Evolutionary conservation across 2,329 filamentous ascomycete species (phyloP), one percentile per base, ranked within the genome.

Genomic region (Anisogramma anomala): DNA sequence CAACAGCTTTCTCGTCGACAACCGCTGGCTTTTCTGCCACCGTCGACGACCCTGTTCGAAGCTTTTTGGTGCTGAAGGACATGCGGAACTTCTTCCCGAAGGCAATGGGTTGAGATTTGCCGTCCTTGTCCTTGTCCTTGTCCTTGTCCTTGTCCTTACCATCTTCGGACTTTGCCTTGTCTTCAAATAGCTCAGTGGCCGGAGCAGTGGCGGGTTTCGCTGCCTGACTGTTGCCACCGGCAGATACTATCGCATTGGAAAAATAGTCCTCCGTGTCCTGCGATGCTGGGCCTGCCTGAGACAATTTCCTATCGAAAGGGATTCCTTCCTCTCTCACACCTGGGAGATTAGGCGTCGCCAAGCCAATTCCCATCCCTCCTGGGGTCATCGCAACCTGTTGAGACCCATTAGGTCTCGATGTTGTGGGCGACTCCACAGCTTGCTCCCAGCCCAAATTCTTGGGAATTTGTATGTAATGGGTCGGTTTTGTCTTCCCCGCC

Each of bases 61-160:
- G 69, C 61, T 94, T 94, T 67, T 93, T 95, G 53, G 80, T 82
- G 50, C 81, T 79, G 54, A 89, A 87, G 1, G 80, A 78, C 66
- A 74, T 74, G 61, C 82, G 78, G 59, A 94, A 88, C 53, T 85
- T 85, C 64, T 88, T 91, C 32, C 82, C 78, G 57, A 94, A 93
- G 5, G 85, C 66, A 2, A 73, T 79, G 41, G 68, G 65, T 4
- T 66, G 65, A 2, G 68, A 64, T 51, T 84, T 83, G 41, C 69
- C 79, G 15, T 67, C 62, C 22, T 55, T 56, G 10, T 65, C 58
- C 50, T 66, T 68, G 3, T 66, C 63, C 49, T 63, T 65, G 4
- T 62, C 60, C 45, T 63, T 65, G 4, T 65, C 61, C 42, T 67
- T 68, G 1, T 77, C 65, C 41, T 68, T 63, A 35, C 71, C 56